These are phyloP conservation scores for Mycena pura DNA, from an alignment of 768 basidiomycete species.

Conservation along the genomic window DNA sequence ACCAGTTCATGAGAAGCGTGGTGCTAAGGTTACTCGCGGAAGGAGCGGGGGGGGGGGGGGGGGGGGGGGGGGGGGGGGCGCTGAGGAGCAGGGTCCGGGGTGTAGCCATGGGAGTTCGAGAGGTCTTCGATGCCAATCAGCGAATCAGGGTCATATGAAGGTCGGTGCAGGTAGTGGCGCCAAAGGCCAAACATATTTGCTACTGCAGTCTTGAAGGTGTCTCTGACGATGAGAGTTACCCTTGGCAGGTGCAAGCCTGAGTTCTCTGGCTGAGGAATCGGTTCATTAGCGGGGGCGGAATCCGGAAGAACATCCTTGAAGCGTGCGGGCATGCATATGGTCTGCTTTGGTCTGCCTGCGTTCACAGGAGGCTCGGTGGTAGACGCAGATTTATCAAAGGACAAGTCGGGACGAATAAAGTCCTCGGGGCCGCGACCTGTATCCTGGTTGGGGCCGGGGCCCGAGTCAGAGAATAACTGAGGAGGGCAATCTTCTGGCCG, in stretches of 20 bases:
- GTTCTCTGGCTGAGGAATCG: neutral
- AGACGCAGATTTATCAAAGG: too few species aligned
- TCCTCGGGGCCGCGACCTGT: too few species aligned
- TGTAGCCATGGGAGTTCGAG: neutral
- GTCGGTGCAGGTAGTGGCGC: slow-evolving; percentile 19
- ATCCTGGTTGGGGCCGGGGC: too few species aligned
- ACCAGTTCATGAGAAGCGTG: slow-evolving; percentile 9
- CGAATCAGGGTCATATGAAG: slow-evolving; percentile 18
- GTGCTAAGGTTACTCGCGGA: neutral
- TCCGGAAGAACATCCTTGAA: slow-evolving; percentile 2
- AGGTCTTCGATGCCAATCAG: slow-evolving; percentile 7
- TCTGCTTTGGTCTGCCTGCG: neutral
- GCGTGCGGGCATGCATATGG: neutral
- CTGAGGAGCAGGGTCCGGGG: neutral
- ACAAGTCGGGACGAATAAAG: too few species aligned
- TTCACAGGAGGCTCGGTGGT: too few species aligned
- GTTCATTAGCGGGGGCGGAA: neutral
- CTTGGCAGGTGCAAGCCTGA: neutral
- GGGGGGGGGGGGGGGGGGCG: too few species aligned
- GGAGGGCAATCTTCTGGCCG: too few species aligned
- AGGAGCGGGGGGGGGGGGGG: too few species aligned
- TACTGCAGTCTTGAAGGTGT: slow-evolving; percentile 3
- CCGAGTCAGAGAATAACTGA: too few species aligned
- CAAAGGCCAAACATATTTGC: slow-evolving; percentile 12
- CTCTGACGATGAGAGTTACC: slow-evolving; percentile 12